These are phyloP conservation scores for Penicillium sp. DNA, from an alignment of 2,329 filamentous ascomycete species.

Conservation along the genomic window DNA sequence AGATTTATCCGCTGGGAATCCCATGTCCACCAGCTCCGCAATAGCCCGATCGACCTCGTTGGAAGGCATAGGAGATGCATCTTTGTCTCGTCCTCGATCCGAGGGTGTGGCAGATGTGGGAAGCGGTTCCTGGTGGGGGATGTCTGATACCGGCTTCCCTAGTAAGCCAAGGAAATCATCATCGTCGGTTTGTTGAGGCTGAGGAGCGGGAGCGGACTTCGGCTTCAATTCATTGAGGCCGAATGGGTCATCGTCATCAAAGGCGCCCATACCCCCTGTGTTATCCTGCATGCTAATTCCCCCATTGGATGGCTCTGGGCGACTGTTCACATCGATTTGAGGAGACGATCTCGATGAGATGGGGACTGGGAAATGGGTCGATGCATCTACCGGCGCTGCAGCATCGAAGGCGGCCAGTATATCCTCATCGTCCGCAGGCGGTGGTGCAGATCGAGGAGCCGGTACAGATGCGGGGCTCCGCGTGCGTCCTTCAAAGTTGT, in stretches of 20 bases:
- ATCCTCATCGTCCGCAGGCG: constrained; percentile 56
- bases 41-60: constrained; percentile 72
- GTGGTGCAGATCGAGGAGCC: constrained; percentile 47
- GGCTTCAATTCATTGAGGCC: constrained; percentile 66
- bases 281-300: constrained; percentile 21
- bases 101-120: constrained; percentile 16
- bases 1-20: constrained; percentile 84
- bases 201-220: constrained; percentile 49
- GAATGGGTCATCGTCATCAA: constrained; percentile 83
- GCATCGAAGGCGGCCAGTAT: constrained; percentile 62
- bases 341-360: constrained; percentile 32
- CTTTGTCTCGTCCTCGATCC: constrained; percentile 11
- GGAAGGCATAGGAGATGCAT: constrained; percentile 27
- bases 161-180: constrained; percentile 63
- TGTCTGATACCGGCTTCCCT: constrained; percentile 57
- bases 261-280: constrained; percentile 25
- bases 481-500: constrained; percentile 61
- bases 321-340: constrained; percentile 16
- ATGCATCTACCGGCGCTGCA: constrained; percentile 57
- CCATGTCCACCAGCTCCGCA: constrained; percentile 90
- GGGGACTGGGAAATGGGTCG: constrained; percentile 57
- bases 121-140: constrained; percentile 37
- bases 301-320: constrained; percentile 13
- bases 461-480: constrained; percentile 46
- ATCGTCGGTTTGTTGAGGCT: constrained; percentile 52